Conservation (phyloP, 805 yeast genomes). For the Candida boidinii region DNA sequence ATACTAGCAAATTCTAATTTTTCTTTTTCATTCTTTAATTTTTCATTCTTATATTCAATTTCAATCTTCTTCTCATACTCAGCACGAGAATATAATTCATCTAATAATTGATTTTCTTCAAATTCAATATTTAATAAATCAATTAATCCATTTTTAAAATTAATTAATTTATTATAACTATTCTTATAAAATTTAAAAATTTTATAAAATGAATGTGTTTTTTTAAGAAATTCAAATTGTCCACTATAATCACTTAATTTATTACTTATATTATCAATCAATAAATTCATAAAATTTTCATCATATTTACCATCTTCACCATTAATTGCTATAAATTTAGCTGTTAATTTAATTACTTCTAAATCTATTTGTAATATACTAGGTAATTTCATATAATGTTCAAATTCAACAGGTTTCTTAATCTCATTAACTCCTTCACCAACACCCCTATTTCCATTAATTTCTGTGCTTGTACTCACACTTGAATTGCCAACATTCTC, state of each 20-base stretch:
- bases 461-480: conserved; percentile 1
- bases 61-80: conserved; percentile 33
- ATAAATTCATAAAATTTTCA: conserved; percentile 29
- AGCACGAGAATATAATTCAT: conserved; percentile 47
- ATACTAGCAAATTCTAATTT: conserved; percentile 59
- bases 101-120: conserved; percentile 27
- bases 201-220: conserved; percentile 50
- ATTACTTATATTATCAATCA: conserved; percentile 20
- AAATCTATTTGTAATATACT: conserved; percentile 52
- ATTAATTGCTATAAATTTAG: conserved; percentile 56
- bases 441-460: conserved; percentile 1
- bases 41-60: conserved; percentile 21
- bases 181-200: conserved; percentile 39
- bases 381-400: not conserved
- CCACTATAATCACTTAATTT: conserved; percentile 25
- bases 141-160: conserved; percentile 13
- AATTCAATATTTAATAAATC: conserved; percentile 17
- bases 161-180: conserved; percentile 43
- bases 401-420: conserved; percentile 9
- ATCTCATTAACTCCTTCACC: conserved; percentile 1
- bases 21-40: conserved; percentile 27
- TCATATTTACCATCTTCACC: no score
- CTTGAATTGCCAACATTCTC: not conserved
- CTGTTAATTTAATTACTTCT: conserved; percentile 63
- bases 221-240: conserved; percentile 57